Percentiles rank a stretch among this genome's conserved stretches.
These are phyloP conservation scores for Teratosphaeria gauchensis DNA, from an alignment of 2,329 filamentous ascomycete species.

Conservation along the genomic window DNA sequence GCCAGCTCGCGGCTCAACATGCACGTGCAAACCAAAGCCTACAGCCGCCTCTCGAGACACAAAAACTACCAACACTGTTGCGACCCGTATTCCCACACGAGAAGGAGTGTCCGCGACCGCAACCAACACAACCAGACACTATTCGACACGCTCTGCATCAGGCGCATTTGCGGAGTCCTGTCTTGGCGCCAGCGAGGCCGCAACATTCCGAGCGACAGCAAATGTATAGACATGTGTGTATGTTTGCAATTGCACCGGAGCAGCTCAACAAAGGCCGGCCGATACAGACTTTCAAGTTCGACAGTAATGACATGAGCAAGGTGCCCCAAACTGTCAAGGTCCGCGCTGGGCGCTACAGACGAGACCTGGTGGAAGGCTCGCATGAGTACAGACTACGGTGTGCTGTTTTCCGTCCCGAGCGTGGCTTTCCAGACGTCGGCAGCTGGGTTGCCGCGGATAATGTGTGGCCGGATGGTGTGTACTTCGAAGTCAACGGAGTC, in stretches of 20 bases:
- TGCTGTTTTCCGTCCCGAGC: conserved; percentile 34
- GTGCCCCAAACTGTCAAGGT: conserved; percentile 24
- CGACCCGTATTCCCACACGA: conserved; percentile 10
- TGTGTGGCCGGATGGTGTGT: conserved; percentile 62
- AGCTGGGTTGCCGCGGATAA: conserved; percentile 57
- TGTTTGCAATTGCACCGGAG: conserved; percentile 42
- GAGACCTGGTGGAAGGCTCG: conserved; percentile 40
- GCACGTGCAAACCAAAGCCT: neutral
- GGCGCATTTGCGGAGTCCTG: conserved; percentile 46
- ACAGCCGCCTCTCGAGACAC: neutral
- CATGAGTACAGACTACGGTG: conserved; percentile 61
- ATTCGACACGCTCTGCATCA: conserved; percentile 47
- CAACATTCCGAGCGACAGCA: neutral
- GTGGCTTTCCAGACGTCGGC: conserved; percentile 31
- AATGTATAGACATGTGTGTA: conserved; percentile 50
- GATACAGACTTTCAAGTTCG: conserved; percentile 41
- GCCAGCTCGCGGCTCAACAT: neutral
- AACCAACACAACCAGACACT: conserved; percentile 36
- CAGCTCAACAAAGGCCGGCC: conserved; percentile 21
- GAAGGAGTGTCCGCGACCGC: conserved; percentile 18
- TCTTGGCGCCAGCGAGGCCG: conserved; percentile 21
- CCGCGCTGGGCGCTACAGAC: conserved; percentile 23
- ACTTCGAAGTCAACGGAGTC: conserved; percentile 56
- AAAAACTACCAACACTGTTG: neutral
- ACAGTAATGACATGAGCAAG: conserved; percentile 31